Evolutionary conservation across 306 rosid genomes (phyloP), one percentile per base, ranked within the genome.

Genomic region (Glycine tomentella): DNA sequence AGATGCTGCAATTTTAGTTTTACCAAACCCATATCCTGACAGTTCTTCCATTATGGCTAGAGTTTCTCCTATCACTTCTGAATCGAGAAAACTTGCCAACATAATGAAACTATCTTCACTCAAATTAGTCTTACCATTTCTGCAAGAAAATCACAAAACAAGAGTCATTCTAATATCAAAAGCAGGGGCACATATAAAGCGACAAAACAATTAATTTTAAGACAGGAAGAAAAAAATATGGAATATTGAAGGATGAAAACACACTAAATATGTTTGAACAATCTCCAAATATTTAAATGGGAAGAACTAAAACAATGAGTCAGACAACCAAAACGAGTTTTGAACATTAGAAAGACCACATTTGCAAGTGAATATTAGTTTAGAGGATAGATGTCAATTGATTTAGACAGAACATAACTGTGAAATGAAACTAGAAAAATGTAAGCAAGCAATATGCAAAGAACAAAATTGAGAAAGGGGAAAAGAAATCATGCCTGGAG

Each of bases 41-140:
- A 96, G 80, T 51, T 88, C 86, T 86, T 93, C 97, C 89, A 93
- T 58, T 76, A 89, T 59, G 53, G 81, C 72, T 78, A 96, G 94
- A 83, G 82, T 94, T 84, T 92, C 97, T 78, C 80, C 88, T 10
- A 34, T 74, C 53, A 86, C 90, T 80, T 85, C 87, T 56, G 97
- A 90, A 74, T 88, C 84, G 20, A 96, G 87, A 81, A 92, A 87
- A 73, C 74, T 85, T 50, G 91, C 90, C 74, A 90, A 78, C 69
- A 83, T 51, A 59, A 71, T 80, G 73, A 86, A 89, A 20, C 80
- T 70, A 5, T 93, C 93, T 69, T 93, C 92, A 14, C 57, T 63
- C 57, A 87, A 79, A 86, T 40, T 44, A 9, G 62, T 65, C 78
- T 75, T 69, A 15, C 80, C 85, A 49, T 83, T 66, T 78, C 99